Conservation (phyloP, 2,329 filamentous ascomycete species). For the Cylindrodendrum hubeiense region DNA sequence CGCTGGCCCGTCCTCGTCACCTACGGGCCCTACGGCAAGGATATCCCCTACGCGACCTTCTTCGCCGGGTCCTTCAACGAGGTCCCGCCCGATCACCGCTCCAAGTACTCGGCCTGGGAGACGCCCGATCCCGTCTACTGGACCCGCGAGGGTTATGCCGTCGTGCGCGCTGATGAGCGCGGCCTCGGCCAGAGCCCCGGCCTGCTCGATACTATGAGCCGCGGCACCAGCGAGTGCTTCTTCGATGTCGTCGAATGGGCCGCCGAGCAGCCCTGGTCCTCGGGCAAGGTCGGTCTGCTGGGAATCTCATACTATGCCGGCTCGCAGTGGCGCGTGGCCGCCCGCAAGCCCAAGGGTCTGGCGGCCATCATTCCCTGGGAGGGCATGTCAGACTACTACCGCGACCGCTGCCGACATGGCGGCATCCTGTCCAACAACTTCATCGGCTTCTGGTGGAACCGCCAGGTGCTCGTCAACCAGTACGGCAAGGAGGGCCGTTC, state of each 20-base stretch:
- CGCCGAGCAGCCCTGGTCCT: slow-evolving; percentile 58
- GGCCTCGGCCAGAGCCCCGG: slow-evolving; percentile 62
- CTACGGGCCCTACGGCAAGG: slow-evolving; percentile 25
- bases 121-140: slow-evolving; percentile 69
- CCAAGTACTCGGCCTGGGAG: slow-evolving; percentile 69
- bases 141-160: slow-evolving; percentile 65
- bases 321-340: slow-evolving; percentile 63
- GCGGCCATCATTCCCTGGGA: slow-evolving; percentile 63
- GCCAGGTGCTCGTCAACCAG: slow-evolving; percentile 65
- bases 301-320: slow-evolving; percentile 63
- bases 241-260: slow-evolving; percentile 64
- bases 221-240: slow-evolving; percentile 61
- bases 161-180: slow-evolving; percentile 66
- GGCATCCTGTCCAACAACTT: slow-evolving; percentile 71
- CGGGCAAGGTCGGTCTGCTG: slow-evolving; percentile 61
- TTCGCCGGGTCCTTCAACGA: slow-evolving; percentile 54
- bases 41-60: slow-evolving; percentile 23
- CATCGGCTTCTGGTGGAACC: slow-evolving; percentile 55
- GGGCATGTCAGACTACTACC: slow-evolving; percentile 67
- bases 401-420: slow-evolving; percentile 71
- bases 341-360: slow-evolving; percentile 59
- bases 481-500: slow-evolving; percentile 61
- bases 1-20: slow-evolving; percentile 24
- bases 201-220: slow-evolving; percentile 62
- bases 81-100: slow-evolving; percentile 66